Percentiles rank a stretch among this genome's conserved stretches.
Conservation (phyloP, 78 protist genomes). For the Dictyostelium capitatum region DNA sequence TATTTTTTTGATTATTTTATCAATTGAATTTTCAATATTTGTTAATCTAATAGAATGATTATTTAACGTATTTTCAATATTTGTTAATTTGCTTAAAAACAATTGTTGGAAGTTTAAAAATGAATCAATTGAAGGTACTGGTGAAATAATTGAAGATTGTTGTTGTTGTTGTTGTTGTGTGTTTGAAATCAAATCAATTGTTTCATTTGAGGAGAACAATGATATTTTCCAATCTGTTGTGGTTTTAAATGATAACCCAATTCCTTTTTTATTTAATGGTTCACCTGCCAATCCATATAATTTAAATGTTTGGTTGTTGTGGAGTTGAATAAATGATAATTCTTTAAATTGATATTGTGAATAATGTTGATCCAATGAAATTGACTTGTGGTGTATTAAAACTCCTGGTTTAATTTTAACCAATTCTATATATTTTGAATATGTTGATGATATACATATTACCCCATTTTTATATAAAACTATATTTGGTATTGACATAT, state of each 20-base stretch:
- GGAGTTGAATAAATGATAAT: not conserved
- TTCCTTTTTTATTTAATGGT: constrained; percentile 1
- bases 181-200: not conserved
- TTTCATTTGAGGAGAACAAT: not conserved
- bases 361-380: not conserved
- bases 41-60: constrained; percentile 1
- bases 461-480: not conserved
- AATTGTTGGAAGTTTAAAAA: not conserved
- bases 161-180: not conserved
- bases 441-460: not conserved
- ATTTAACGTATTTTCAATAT: constrained; percentile 1
- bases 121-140: not conserved
- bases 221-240: not conserved
- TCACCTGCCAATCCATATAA: not conserved
- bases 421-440: not conserved
- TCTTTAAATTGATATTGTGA: not conserved
- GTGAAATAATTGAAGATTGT: not conserved
- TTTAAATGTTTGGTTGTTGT: not conserved
- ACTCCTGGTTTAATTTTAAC: not conserved
- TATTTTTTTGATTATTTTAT: not conserved
- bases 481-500: not conserved
- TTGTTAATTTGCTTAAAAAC: not conserved
- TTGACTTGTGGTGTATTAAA: not conserved
- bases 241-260: constrained; percentile 7
- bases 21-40: constrained; percentile 2